Conservation (phyloP, 345 rosid genomes). For the Citrus glauca region DNA sequence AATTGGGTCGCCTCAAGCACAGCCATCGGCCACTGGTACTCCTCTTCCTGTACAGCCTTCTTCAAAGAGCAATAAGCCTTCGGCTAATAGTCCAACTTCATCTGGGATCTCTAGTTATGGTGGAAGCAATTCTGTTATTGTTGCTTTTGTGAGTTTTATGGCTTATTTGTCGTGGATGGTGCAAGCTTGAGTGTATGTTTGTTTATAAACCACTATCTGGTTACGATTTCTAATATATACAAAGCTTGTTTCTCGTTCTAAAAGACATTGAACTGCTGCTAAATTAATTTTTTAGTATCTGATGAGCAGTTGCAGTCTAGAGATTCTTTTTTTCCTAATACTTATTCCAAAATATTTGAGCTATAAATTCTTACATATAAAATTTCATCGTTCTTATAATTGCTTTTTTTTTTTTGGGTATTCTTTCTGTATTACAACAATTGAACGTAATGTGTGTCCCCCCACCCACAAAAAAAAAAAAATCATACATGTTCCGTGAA, state of each 20-base stretch:
- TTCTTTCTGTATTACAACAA: too few relatives aligned
- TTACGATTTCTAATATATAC: not conserved
- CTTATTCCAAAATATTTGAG: too few relatives aligned
- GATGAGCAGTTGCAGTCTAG: too few relatives aligned
- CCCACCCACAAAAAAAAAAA: too few relatives aligned
- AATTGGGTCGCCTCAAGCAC: constrained; percentile 41
- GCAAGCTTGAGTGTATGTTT: not conserved
- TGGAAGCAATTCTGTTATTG: constrained; percentile 18
- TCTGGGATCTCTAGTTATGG: constrained; percentile 2
- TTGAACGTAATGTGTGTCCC: too few relatives aligned
- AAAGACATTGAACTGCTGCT: too few relatives aligned
- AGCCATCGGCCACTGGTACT: constrained; percentile 19
- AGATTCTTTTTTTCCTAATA: too few relatives aligned
- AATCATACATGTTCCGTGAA: too few relatives aligned
- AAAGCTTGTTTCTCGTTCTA: not conserved
- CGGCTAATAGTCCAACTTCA: constrained; percentile 40
- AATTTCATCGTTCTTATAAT: too few relatives aligned
- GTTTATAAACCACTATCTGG: not conserved
- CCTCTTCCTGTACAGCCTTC: constrained; percentile 27
- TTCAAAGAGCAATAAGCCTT: constrained; percentile 50
- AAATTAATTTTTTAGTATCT: too few relatives aligned
- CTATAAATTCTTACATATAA: too few relatives aligned
- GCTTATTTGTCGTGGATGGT: not conserved
- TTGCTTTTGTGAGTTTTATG: constrained; percentile 13
- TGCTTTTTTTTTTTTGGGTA: too few relatives aligned